These are phyloP conservation scores for Penicillium sp. DNA, from an alignment of 2,329 filamentous ascomycete genomes.

Conservation along the genomic window DNA sequence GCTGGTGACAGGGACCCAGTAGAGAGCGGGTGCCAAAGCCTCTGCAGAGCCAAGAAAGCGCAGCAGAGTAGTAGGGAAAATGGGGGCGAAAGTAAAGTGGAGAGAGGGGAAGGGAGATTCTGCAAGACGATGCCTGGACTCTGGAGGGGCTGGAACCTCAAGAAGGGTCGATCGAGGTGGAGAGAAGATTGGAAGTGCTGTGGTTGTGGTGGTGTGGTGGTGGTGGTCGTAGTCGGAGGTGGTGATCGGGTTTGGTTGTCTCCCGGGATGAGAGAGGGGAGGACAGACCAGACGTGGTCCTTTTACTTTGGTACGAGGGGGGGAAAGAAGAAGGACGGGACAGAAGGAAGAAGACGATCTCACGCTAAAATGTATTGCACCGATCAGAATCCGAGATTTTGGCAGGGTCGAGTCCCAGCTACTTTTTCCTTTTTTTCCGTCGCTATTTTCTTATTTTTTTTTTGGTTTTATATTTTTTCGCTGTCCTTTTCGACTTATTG, in stretches of 20 bases:
- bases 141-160: not conserved
- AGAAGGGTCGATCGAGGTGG: not conserved
- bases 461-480: not conserved
- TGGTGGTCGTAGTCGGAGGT: not conserved
- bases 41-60: not conserved
- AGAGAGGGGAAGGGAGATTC: conserved; percentile 3
- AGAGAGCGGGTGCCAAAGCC: not conserved
- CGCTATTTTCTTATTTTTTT: not conserved
- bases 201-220: not conserved
- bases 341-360: conserved; percentile 8
- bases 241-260: not conserved
- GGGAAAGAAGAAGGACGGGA: not conserved
- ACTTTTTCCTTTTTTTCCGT: conserved; percentile 4
- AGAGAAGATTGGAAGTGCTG: not conserved
- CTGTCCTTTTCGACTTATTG: conserved; percentile 4
- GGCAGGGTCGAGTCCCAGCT: conserved; percentile 10
- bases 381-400: conserved; percentile 6
- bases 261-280: not conserved
- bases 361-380: conserved; percentile 7
- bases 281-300: not conserved
- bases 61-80: not conserved
- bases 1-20: conserved; percentile 3
- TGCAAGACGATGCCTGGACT: not conserved
- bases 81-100: conserved; percentile 1
- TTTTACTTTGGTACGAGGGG: not conserved